Conservation (phyloP, 768 basidiomycete genomes). For the Leccinum broughii region DNA sequence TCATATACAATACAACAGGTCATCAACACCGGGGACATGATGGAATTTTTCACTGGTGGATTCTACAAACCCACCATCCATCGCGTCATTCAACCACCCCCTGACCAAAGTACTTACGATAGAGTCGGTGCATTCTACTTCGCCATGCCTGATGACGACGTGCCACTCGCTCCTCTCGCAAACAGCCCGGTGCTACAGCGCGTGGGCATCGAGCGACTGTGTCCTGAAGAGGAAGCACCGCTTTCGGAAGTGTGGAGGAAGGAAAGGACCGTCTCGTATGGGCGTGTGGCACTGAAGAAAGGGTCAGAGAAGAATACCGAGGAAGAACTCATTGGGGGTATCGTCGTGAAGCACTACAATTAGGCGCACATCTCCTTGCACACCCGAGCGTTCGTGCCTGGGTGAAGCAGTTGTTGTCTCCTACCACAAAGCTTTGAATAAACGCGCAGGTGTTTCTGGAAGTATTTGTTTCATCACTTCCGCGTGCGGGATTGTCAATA, state of each 20-base stretch:
- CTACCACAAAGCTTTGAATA: not conserved
- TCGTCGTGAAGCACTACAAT: constrained; percentile 60
- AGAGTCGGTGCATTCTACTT: constrained; percentile 63
- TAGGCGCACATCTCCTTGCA: constrained; percentile 18
- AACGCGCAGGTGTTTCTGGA: not conserved
- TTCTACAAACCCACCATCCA: constrained; percentile 61
- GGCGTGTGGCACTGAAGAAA: constrained; percentile 42
- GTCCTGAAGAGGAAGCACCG: constrained; percentile 42
- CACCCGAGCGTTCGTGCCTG: not conserved
- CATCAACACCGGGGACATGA: constrained; percentile 58
- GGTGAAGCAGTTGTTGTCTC: not conserved
- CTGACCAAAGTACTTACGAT: constrained; percentile 46
- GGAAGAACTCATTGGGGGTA: constrained; percentile 54
- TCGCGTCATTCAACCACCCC: constrained; percentile 58
- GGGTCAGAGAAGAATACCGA: constrained; percentile 44
- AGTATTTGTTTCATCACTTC: not conserved
- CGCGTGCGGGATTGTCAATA: not conserved
- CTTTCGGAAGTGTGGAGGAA: constrained; percentile 53
- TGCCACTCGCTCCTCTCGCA: constrained; percentile 41
- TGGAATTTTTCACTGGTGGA: constrained; percentile 59
- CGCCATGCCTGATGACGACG: constrained; percentile 49
- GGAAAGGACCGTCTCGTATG: constrained; percentile 52
- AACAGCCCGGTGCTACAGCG: constrained; percentile 51
- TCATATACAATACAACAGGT: constrained; percentile 36
- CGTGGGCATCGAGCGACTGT: constrained; percentile 39